Conservation (phyloP, 129 eudicot species). For the Cynara cardunculus region DNA sequence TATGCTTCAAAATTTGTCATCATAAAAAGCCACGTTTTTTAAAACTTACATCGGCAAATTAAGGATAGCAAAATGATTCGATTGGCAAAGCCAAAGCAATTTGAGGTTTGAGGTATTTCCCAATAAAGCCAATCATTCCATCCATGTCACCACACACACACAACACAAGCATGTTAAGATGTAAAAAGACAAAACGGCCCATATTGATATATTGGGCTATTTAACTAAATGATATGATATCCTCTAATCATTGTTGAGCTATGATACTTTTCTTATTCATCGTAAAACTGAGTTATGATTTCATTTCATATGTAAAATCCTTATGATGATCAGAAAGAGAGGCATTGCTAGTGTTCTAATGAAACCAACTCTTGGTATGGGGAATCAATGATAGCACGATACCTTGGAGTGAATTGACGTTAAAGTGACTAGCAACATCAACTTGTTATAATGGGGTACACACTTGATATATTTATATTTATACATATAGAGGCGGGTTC, state of each 20-base stretch:
- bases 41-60: not conserved
- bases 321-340: too few species aligned
- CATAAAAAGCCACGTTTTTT: not conserved
- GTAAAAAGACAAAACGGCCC: not conserved
- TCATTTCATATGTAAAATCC: not conserved
- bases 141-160: not conserved
- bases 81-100: not conserved
- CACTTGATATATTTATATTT: too few species aligned
- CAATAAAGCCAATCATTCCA: not conserved
- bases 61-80: not conserved
- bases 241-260: not conserved
- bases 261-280: not conserved
- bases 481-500: too few species aligned
- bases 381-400: not conserved
- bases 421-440: too few species aligned
- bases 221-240: not conserved
- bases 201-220: not conserved
- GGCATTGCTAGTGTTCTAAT: not conserved
- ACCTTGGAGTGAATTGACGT: not conserved
- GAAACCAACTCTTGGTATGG: not conserved
- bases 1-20: not conserved
- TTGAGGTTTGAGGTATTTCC: not conserved
- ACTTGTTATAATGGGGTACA: too few species aligned
- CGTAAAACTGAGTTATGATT: not conserved
- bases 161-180: not conserved